Evolutionary conservation across 2,329 filamentous ascomycete species (phyloP), one percentile per base, ranked within the genome.

Genomic region (Aspergillus melleus): DNA sequence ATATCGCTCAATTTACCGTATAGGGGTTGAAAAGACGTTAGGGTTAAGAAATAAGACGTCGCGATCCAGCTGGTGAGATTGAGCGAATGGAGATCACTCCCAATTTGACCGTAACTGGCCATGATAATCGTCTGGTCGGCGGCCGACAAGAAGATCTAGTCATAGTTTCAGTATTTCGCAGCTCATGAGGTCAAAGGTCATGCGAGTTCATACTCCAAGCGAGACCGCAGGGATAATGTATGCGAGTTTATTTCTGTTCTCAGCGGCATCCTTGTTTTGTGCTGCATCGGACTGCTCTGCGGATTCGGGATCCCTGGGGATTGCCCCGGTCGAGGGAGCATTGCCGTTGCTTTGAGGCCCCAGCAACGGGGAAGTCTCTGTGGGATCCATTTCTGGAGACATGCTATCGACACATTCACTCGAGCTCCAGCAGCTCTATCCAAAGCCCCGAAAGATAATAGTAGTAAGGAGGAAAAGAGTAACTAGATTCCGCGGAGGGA

Each of bases 31-130:
- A 89, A 91, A 22, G 87, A 88, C 3, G 89, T 90, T 54, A 91
- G 76, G 1, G 90, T 91, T 55, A 93, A 80, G 67, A 92, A 89
- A 72, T 93, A 83, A 30, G 82, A 82, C 26, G 85, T 86, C 29
- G 89, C 89, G 60, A 92, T 88, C 90, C 90, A 92, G 55, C 86
- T 89, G 4, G 89, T 91, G 64, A 85, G 85, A 70, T 89, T 91
- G 55, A 94, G 80, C 1, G 90, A 89, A 54, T 90, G 81, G 29
- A 94, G 78, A 63, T 93, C 90, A 58, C 84, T 90, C 11, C 90
- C 90, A 67, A 94, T 93, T 63, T 84, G 86, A 53, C 88, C 89
- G 73, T 92, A 92, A n/a, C 84, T 88, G n/a, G 87, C 86, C 52
- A 93, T 86, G 30, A 90, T 87, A 56, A 93, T 86, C 0, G 91